Percentiles rank a stretch among this genome's conserved stretches.
Evolutionary conservation across 495 filamentous ascomycete species (phyloP).

Genomic region (Schizothecium vesticola): DNA sequence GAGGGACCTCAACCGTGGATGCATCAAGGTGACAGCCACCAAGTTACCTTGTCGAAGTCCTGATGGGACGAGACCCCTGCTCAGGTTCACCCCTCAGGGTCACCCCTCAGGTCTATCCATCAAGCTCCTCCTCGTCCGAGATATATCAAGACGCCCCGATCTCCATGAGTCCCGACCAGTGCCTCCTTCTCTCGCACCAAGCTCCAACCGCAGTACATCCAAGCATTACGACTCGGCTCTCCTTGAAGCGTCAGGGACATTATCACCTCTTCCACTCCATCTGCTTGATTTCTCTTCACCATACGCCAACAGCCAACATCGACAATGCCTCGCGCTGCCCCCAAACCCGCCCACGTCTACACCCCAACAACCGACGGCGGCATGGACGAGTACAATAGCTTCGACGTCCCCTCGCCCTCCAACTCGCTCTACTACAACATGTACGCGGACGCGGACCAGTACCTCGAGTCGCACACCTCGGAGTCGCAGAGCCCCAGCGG

Average conservation of each 20-base stretch:
- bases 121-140: background rate
- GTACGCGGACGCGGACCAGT: conserved; percentile 36
- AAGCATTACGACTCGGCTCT: background rate
- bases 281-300: background rate
- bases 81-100: background rate
- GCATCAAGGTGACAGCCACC: background rate
- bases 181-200: background rate
- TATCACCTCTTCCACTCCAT: background rate
- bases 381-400: conserved; percentile 30
- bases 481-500: conserved; percentile 39
- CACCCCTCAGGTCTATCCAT: background rate
- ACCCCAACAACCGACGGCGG: background rate
- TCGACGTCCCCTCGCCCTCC: conserved; percentile 33
- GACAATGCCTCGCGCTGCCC: conserved; percentile 8
- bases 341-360: background rate
- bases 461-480: conserved; percentile 33
- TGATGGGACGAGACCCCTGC: background rate
- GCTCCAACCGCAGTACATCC: background rate
- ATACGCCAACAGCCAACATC: background rate
- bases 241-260: background rate
- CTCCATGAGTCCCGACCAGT: background rate
- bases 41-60: background rate
- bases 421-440: conserved; percentile 29
- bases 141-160: background rate
- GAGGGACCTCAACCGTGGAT: background rate